Percentiles rank a stretch among this genome's conserved stretches.
Evolutionary conservation across 345 rosid genomes (phyloP).

Genomic region (Euphorbia lathyris): DNA sequence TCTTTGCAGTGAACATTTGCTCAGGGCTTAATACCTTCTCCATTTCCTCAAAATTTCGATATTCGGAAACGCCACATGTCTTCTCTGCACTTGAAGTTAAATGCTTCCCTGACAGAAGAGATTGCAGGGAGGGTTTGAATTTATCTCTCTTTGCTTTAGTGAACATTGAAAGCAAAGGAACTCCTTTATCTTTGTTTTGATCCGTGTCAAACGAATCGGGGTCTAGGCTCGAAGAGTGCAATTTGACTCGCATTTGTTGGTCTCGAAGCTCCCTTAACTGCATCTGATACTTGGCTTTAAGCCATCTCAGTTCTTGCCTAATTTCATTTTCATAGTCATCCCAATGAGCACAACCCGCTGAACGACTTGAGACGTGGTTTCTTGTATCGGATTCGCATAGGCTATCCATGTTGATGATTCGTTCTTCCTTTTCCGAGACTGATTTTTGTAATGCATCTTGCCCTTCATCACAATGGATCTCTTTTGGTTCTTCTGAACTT

Average conservation of each 20-base stretch:
- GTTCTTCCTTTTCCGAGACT: slow-evolving; percentile 28
- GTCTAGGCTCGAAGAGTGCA: slow-evolving; percentile 20
- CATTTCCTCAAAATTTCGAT: slow-evolving; percentile 22
- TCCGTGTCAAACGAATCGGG: slow-evolving; percentile 17
- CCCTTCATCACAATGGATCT: slow-evolving; percentile 42
- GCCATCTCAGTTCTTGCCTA: slow-evolving; percentile 82
- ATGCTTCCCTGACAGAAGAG: slow-evolving; percentile 15
- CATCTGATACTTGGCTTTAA: slow-evolving; percentile 72
- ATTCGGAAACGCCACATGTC: slow-evolving; percentile 21
- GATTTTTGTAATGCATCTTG: slow-evolving; percentile 17
- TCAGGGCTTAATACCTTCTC: slow-evolving; percentile 26
- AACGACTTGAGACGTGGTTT: slow-evolving; percentile 24
- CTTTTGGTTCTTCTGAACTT: slow-evolving; percentile 34
- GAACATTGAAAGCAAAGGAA: slow-evolving; percentile 13
- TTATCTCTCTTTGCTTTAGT: slow-evolving; percentile 15
- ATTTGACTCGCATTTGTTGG: slow-evolving; percentile 37
- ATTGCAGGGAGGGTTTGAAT: slow-evolving; percentile 13
- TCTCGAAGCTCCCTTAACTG: slow-evolving; percentile 57
- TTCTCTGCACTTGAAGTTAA: slow-evolving; percentile 14
- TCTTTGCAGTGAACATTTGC: slow-evolving; percentile 31
- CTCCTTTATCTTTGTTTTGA: slow-evolving; percentile 6
- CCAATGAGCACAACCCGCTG: slow-evolving; percentile 20
- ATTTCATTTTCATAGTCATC: slow-evolving; percentile 71
- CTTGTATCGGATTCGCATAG: slow-evolving; percentile 23
- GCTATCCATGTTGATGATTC: slow-evolving; percentile 31